Evolutionary conservation across 139 green algal genomes (phyloP), one percentile per base, ranked within the genome.

Genomic region (Coelastrella sp.): DNA sequence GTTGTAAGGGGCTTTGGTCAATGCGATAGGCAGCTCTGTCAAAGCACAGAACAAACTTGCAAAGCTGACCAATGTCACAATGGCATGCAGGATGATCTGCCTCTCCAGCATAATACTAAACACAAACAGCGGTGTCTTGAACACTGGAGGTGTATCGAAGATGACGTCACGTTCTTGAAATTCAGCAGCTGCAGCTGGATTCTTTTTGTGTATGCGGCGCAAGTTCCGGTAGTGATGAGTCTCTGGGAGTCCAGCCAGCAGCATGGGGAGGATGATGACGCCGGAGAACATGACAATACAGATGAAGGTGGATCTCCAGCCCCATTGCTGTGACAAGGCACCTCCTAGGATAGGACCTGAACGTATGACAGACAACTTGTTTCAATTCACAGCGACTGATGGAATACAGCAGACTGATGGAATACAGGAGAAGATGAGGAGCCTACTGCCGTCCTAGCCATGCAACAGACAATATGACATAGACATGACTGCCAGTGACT

Each of bases 331-430:
- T 25, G 62, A 62, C 60, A 84, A 41, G 11, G 38, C 78, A 62
- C 78, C 78, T 21, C 78, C 78, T 13, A 84, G 60, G n/a, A 84
- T 23, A 17, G 78, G 78, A 21, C 78, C 78, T 64, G 53, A 11
- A 57, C 45, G 45, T 57, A 13, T 23, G 15, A 9, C 11, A 13
- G 45, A 32, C 62, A 34, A 30, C 60, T 34, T 69, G 60, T 69
- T 17, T 17, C 27, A 38, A n/a, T n/a, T n/a, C n/a, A n/a, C n/a
- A n/a, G n/a, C n/a, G n/a, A n/a, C n/a, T n/a, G n/a, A n/a, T n/a
- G n/a, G n/a, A n/a, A n/a, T n/a, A n/a, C n/a, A n/a, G n/a, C n/a
- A n/a, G n/a, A n/a, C n/a, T n/a, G n/a, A n/a, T n/a, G n/a, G n/a
- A n/a, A n/a, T n/a, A n/a, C n/a, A n/a, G n/a, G n/a, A n/a, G n/a